Percentiles rank a stretch among this genome's conserved stretches.
These are phyloP conservation scores for Phycomyces nitens DNA, from an alignment of 192 early-diverging fungal species.

Conservation along the genomic window DNA sequence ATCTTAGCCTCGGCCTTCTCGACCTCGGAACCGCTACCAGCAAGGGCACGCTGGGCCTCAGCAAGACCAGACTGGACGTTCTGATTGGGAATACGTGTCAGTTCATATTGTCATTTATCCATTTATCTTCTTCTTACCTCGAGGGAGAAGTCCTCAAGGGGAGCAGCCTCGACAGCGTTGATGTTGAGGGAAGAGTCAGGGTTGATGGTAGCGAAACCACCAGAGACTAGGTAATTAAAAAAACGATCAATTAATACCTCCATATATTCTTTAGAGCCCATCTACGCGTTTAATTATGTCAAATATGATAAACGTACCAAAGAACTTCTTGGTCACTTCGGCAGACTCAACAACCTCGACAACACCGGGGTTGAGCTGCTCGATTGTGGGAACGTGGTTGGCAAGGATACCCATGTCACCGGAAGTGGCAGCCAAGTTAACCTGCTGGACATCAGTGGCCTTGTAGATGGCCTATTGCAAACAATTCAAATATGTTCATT, in stretches of 20 bases:
- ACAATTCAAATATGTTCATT: background rate
- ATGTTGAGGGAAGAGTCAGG: constrained; percentile 95
- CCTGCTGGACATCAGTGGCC: constrained; percentile 75
- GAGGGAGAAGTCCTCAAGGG: constrained; percentile 81
- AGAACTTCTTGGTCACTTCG: constrained; percentile 83
- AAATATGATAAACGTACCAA: too few species aligned
- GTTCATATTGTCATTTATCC: background rate
- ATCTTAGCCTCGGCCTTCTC: constrained; percentile 81
- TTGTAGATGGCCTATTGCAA: constrained; percentile 64
- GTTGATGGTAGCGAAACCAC: constrained; percentile 97
- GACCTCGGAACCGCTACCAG: constrained; percentile 62
- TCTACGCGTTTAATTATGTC: background rate
- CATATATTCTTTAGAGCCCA: background rate
- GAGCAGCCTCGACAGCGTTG: constrained; percentile 92
- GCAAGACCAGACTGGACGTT: constrained; percentile 71
- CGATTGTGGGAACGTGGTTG: constrained; percentile 95
- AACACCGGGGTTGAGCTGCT: constrained; percentile 89
- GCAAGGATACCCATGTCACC: constrained; percentile 98
- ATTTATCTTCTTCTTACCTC: constrained; percentile 48
- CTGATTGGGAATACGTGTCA: constrained; percentile 25
- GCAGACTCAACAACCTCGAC: constrained; percentile 77
- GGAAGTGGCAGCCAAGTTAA: constrained; percentile 87
- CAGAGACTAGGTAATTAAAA: constrained; percentile 65
- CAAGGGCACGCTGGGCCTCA: constrained; percentile 71
- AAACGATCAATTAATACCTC: constrained; percentile 10